phyloP scores from a whole-genome alignment of 345 rosid species.

The Balakata baccata region DNA sequence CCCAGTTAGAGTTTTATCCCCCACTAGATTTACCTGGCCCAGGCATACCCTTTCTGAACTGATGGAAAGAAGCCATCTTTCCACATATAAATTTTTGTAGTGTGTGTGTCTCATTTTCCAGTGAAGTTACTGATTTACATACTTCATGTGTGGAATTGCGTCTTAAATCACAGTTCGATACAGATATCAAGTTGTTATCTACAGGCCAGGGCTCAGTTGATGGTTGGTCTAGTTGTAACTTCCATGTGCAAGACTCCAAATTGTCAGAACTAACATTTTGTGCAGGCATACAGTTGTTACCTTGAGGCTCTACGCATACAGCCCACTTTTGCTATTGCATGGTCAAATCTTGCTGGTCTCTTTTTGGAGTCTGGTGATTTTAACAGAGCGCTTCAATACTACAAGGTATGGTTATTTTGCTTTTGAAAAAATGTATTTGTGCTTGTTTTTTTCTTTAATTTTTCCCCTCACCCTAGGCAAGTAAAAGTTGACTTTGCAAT shows the following conservation, averaged over 20 bases:
- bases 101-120: conserved; percentile 35
- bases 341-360: conserved; percentile 99
- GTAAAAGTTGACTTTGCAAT: neutral
- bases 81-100: conserved; percentile 14
- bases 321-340: conserved; percentile 93
- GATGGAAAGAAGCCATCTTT: conserved; percentile 21
- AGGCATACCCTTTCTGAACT: conserved; percentile 10
- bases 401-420: conserved; percentile 57
- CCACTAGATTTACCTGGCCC: conserved; percentile 27
- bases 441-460: neutral
- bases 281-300: conserved; percentile 99
- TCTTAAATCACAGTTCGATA: conserved; percentile 57
- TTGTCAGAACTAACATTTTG: conserved; percentile 72
- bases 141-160: conserved; percentile 67
- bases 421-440: neutral
- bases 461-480: neutral
- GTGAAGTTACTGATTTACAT: conserved; percentile 57
- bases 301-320: conserved; percentile 92
- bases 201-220: conserved; percentile 74
- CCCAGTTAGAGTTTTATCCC: conserved; percentile 18
- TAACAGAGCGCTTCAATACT: conserved; percentile 87
- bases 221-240: conserved; percentile 75
- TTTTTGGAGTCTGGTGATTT: conserved; percentile 98
- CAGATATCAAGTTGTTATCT: conserved; percentile 64
- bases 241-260: conserved; percentile 63